Percentiles rank a stretch among this genome's conserved stretches.
Conservation (phyloP, 345 rosid genomes). For the Balakata baccata region DNA sequence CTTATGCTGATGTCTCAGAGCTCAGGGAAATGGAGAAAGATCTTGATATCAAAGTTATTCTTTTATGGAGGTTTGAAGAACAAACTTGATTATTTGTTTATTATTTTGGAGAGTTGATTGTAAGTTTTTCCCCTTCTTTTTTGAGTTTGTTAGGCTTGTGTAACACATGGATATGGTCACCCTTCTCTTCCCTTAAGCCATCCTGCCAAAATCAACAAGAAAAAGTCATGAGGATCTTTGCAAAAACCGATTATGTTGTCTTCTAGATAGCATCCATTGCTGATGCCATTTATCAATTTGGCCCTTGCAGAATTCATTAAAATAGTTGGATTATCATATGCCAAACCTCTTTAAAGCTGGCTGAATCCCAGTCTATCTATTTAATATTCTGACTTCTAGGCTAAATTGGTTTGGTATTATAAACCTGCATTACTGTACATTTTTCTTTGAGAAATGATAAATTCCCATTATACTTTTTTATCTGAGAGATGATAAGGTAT, state of each 20-base stretch:
- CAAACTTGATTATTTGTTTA: background rate
- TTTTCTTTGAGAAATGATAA: too few relatives aligned
- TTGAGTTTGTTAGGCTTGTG: too few relatives aligned
- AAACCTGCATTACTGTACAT: background rate
- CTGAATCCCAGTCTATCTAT: too few relatives aligned
- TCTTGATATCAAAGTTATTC: conserved; percentile 91
- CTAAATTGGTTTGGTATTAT: background rate
- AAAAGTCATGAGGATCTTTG: background rate
- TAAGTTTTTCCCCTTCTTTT: background rate
- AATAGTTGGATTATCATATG: too few relatives aligned
- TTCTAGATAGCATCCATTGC: background rate
- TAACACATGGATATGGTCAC: too few relatives aligned
- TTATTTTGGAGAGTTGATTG: background rate
- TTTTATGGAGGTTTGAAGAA: conserved; percentile 77
- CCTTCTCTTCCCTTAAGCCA: background rate
- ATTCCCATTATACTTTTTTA: background rate
- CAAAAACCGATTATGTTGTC: background rate
- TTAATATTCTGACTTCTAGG: background rate
- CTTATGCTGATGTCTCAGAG: conserved; percentile 44
- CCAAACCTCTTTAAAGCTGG: too few relatives aligned
- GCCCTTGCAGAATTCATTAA: background rate
- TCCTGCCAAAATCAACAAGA: background rate
- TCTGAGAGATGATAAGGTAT: background rate
- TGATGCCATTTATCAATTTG: background rate
- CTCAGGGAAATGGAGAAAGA: conserved; percentile 88